These are phyloP conservation scores for Lactarius hengduanensis DNA, from an alignment of 768 basidiomycete species.

Conservation along the genomic window DNA sequence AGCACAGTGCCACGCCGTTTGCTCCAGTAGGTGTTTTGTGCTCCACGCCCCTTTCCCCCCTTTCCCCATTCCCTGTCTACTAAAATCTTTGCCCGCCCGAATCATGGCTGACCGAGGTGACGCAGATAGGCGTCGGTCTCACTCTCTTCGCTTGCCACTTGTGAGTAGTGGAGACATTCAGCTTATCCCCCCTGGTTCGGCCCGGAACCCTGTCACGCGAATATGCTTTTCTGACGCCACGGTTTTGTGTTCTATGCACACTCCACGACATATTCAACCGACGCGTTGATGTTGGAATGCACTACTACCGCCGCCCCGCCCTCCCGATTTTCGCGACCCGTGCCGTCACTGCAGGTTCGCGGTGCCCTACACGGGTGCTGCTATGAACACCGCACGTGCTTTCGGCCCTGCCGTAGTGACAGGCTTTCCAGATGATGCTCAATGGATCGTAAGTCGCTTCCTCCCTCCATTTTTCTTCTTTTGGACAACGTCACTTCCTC, in stretches of 20 bases:
- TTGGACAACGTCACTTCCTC: neutral
- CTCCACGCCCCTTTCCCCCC: neutral
- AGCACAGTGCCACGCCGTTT: constrained; percentile 62
- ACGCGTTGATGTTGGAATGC: neutral
- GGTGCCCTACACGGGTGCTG: constrained; percentile 61
- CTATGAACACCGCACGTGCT: constrained; percentile 66
- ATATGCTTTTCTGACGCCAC: neutral
- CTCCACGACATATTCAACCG: neutral
- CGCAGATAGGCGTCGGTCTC: constrained; percentile 61
- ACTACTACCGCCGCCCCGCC: neutral
- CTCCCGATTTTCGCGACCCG: neutral
- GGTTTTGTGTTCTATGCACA: neutral
- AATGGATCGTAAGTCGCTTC: constrained; percentile 59
- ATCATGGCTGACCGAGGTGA: constrained; percentile 6
- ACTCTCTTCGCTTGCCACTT: constrained; percentile 63
- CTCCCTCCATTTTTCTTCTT: neutral
- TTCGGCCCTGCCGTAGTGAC: constrained; percentile 69
- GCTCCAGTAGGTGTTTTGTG: constrained; percentile 50
- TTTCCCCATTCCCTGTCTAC: neutral
- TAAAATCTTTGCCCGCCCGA: neutral
- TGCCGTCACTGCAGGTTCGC: constrained; percentile 45
- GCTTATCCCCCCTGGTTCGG: neutral
- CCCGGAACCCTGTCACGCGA: neutral
- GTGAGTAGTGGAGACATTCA: constrained; percentile 36
- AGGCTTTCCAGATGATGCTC: constrained; percentile 50